phyloP scores from a whole-genome alignment of 768 basidiomycete species.

The Trametes coccinea region DNA sequence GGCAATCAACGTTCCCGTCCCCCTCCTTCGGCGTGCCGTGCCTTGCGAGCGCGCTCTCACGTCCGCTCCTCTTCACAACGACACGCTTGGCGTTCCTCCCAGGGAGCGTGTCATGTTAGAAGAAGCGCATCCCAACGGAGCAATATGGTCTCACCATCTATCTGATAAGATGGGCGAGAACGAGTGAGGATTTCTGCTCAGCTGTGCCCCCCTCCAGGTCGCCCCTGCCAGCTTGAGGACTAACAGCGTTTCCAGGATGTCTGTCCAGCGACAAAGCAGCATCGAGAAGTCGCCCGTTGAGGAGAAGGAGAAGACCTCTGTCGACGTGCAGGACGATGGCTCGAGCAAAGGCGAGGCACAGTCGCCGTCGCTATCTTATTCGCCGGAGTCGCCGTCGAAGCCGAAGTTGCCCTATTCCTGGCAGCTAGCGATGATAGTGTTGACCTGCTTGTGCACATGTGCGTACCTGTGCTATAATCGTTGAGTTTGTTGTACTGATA shows the following conservation, averaged over 20 bases:
- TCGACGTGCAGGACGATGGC: conserved; percentile 11
- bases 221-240: not conserved
- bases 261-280: conserved; percentile 11
- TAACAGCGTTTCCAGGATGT: conserved; percentile 8
- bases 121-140: not conserved
- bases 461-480: conserved; percentile 18
- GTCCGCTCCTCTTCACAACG: conserved; percentile 1
- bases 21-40: conserved; percentile 7
- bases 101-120: conserved; percentile 1
- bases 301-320: conserved; percentile 20
- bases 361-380: conserved; percentile 8
- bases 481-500: not conserved
- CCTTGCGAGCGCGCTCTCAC: conserved; percentile 6
- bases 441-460: conserved; percentile 45
- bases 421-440: conserved; percentile 37
- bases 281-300: conserved; percentile 24
- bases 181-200: conserved; percentile 1
- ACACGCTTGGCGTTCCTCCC: conserved; percentile 4
- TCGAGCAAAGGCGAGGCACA: conserved; percentile 7
- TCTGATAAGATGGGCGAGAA: conserved; percentile 30
- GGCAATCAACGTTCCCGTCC: not conserved
- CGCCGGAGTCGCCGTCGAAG: conserved; percentile 19
- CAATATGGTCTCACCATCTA: conserved; percentile 5
- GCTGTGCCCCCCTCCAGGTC: conserved; percentile 7
- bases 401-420: conserved; percentile 37